Base-by-base conservation (phyloP, 2,329 filamentous ascomycete genomes). In the Pestalotiopsis sp. region DNA sequence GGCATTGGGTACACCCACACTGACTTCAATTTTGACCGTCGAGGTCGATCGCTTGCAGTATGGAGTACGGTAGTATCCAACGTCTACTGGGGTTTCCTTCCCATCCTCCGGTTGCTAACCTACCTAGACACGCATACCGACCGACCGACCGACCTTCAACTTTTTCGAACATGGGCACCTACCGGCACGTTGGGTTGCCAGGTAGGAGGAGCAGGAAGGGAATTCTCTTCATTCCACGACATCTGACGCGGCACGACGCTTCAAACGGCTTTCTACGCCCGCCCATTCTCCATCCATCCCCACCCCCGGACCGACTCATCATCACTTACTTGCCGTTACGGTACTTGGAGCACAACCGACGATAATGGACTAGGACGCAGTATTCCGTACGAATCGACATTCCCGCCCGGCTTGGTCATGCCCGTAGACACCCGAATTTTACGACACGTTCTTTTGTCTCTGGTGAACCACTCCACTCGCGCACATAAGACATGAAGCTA, bases 401-500 rank as follows among this genome's bases (percentile, higher is more conserved):
- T 35, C 30, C 30, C 30, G 7, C 30, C 30, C 30, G 7, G 30
- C 9, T 35, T 35, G 30, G 30, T 35, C 30, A 35, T 35, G 30
- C 30, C 30, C 30, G 30, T 35, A 9, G 30, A 35, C 30, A 35
- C 30, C 30, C 30, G 30, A n/a, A 17, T 52, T 61, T 61, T 61
- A 61, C 58, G 58, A 61, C 58, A 39, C 6, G 58, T 61, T 30
- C 30, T 61, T 61, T 61, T 39, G 24, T 39, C 58, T 14, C 38
- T 10, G n/a, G 10, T 39, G 30, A 20, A 35, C 44, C n/a, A 35
- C 58, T 61, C 58, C 58, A 61, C 58, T 35, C 20, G 26, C 35
- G 58, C 58, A 61, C 58, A 20, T 61, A 35, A 61, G 58, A 20
- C 30, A 20, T 20, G 58, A 20, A 61, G 35, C 58, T 61, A 61